A percentile compares a stretch with the other conserved stretches of the same genome.
Evolutionary conservation across 441 rosid species (phyloP).

Genomic region (Populus tomentosa): DNA sequence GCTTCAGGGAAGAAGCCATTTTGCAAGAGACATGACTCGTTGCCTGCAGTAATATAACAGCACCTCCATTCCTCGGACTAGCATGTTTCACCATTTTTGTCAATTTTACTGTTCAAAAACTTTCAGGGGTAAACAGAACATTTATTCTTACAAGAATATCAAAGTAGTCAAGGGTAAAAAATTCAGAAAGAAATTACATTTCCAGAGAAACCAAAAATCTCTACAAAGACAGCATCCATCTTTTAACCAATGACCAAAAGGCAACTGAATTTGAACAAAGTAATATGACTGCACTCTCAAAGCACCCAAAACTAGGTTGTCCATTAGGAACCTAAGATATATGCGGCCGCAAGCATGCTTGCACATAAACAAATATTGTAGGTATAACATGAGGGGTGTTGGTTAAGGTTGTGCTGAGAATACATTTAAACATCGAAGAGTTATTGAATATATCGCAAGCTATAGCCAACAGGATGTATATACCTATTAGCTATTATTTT

Average conservation of each 20-base stretch:
- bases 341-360: too few species aligned
- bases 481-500: background rate
- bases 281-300: background rate
- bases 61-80: background rate
- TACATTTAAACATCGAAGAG: background rate
- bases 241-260: background rate
- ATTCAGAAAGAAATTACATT: background rate
- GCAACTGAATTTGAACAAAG: background rate
- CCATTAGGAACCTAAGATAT: background rate
- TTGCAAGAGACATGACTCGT: background rate
- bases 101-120: background rate
- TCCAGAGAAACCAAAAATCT: background rate
- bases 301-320: background rate
- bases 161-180: background rate
- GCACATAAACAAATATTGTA: too few species aligned
- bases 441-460: background rate
- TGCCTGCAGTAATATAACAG: background rate
- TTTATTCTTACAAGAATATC: background rate
- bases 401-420: too few species aligned
- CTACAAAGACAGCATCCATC: background rate
- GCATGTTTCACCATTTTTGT: background rate
- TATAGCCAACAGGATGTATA: background rate
- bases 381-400: too few species aligned
- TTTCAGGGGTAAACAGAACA: background rate
- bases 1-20: background rate